These are phyloP conservation scores for Fusarium floridanum DNA, from an alignment of 2,329 filamentous ascomycete genomes.

Conservation along the genomic window DNA sequence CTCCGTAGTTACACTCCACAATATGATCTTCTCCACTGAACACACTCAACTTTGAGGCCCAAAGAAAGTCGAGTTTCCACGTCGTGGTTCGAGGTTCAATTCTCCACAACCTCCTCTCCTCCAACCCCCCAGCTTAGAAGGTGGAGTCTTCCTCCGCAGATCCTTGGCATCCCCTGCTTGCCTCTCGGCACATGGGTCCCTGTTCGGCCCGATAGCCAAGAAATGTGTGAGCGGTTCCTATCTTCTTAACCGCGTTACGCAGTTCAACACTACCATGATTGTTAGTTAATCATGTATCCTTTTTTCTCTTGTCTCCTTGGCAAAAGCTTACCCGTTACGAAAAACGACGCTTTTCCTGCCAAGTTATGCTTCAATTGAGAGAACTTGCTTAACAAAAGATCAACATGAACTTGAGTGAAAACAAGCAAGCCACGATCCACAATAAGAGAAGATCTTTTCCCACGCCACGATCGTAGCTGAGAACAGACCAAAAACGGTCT, in stretches of 20 bases:
- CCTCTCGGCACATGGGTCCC: constrained; percentile 30
- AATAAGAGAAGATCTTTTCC: constrained; percentile 2
- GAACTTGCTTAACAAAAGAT: background rate
- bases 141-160: constrained; percentile 18
- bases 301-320: background rate
- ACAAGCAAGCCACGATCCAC: background rate
- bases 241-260: constrained; percentile 13
- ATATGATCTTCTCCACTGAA: background rate
- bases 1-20: background rate
- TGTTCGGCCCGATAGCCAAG: constrained; percentile 32
- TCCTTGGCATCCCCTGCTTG: constrained; percentile 13
- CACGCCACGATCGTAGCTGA: background rate
- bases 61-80: background rate
- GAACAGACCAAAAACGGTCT: background rate
- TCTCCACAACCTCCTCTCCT: background rate
- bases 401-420: background rate
- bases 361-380: background rate
- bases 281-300: constrained; percentile 14
- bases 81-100: constrained; percentile 13
- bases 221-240: constrained; percentile 3
- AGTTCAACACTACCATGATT: background rate
- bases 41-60: background rate
- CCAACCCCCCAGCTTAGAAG: background rate
- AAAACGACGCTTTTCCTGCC: background rate
- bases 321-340: background rate